Evolutionary conservation across 208 protist species (phyloP).

Genomic region (Acanthamoeba divionensis): DNA sequence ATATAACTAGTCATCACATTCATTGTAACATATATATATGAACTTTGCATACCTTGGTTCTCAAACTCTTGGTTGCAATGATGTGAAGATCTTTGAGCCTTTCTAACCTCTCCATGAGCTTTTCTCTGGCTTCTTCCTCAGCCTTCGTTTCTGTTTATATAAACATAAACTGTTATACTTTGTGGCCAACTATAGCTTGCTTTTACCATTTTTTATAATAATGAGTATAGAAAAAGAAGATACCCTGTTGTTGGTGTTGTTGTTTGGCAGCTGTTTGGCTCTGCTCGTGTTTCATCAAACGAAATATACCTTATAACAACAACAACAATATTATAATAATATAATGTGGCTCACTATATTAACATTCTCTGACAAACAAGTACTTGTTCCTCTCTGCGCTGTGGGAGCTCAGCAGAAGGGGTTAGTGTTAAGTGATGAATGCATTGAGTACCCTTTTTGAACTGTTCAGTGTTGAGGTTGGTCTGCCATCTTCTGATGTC

Average conservation of each 20-base stretch:
- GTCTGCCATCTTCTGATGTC: background rate
- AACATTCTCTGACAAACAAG: too few species aligned
- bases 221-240: background rate
- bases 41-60: background rate
- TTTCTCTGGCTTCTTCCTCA: background rate
- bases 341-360: too few species aligned
- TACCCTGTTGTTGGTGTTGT: background rate
- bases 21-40: too few species aligned
- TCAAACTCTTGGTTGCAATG: background rate
- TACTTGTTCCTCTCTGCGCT: too few species aligned
- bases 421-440: too few species aligned
- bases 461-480: conserved; percentile 16
- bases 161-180: too few species aligned
- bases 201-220: background rate
- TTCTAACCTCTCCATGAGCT: background rate
- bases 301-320: background rate
- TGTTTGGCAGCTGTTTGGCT: background rate
- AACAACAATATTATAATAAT: too few species aligned
- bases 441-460: background rate
- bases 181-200: too few species aligned
- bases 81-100: background rate
- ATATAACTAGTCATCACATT: too few species aligned
- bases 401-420: too few species aligned
- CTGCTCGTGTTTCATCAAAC: background rate
- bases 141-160: too few species aligned